A percentile compares a stretch with the other conserved stretches of the same genome.
Conservation (phyloP, 176 grass and related monocot species). For the Olyra latifolia region DNA sequence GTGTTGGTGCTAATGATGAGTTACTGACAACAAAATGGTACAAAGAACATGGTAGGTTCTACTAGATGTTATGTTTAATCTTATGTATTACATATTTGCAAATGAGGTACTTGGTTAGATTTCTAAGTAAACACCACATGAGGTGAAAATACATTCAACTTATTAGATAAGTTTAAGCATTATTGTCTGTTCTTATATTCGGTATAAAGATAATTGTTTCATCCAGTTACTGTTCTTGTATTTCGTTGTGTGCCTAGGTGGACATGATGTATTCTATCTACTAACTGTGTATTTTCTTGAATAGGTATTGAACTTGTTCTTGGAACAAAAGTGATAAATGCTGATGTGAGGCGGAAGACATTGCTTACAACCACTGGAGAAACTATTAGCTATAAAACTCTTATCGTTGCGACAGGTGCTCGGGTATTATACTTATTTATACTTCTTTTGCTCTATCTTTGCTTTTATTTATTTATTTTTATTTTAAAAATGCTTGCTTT, state of each 20-base stretch:
- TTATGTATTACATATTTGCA: slow-evolving; percentile 7
- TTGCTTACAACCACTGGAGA: slow-evolving; percentile 75
- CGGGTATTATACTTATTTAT: slow-evolving; percentile 65
- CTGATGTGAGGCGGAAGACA: slow-evolving; percentile 77
- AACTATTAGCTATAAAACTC: slow-evolving; percentile 93
- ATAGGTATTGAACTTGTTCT: slow-evolving; percentile 97
- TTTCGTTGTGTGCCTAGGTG: background rate
- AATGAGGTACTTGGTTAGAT: slow-evolving; percentile 5
- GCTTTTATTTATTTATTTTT: background rate
- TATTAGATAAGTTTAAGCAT: background rate
- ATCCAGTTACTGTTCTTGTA: background rate
- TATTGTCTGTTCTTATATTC: background rate
- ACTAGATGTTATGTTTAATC: background rate
- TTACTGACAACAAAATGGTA: slow-evolving; percentile 91
- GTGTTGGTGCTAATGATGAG: slow-evolving; percentile 81
- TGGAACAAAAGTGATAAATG: slow-evolving; percentile 75
- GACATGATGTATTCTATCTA: background rate
- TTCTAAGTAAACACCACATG: background rate
- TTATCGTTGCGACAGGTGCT: slow-evolving; percentile 97
- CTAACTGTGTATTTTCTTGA: slow-evolving; percentile 10
- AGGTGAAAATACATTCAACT: background rate
- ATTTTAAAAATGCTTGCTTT: background rate
- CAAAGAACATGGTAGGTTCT: slow-evolving; percentile 69
- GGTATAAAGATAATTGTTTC: background rate
- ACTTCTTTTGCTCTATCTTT: background rate